These are phyloP conservation scores for Solanum microdontum DNA, from an alignment of 257 asterid genomes.

Conservation along the genomic window DNA sequence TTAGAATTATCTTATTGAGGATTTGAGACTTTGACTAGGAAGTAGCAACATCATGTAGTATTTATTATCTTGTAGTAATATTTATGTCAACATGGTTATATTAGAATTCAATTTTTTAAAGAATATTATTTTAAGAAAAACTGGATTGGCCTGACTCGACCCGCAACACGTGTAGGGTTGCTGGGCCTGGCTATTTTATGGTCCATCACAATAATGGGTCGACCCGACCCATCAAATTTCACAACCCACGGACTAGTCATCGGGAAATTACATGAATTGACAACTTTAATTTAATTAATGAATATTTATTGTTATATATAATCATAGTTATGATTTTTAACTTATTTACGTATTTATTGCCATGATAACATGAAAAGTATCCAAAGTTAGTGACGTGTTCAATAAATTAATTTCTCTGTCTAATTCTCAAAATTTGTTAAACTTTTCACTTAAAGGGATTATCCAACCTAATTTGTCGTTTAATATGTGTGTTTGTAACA, in stretches of 20 bases:
- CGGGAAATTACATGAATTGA: not conserved
- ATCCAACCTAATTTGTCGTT: not conserved
- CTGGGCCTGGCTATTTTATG: not conserved
- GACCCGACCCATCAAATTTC: not conserved
- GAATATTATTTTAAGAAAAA: not conserved
- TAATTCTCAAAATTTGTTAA: not conserved
- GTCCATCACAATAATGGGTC: not conserved
- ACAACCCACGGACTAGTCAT: not conserved
- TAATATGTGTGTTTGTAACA: not conserved
- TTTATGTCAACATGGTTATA: not conserved
- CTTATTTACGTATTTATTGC: not conserved
- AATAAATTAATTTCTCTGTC: not conserved
- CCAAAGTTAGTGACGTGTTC: not conserved
- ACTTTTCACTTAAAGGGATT: not conserved
- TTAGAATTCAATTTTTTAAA: not conserved
- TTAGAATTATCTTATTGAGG: not conserved
- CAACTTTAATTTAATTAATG: too few species aligned
- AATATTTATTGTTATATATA: not conserved
- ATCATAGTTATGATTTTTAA: not conserved
- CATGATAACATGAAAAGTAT: not conserved
- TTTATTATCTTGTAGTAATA: too few species aligned
- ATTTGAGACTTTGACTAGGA: not conserved
- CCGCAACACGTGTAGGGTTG: not conserved
- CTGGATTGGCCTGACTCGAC: not conserved
- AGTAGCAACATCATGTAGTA: not conserved